Conservation (phyloP, 352 stramenopile species). For the Phytophthora pinifolia region DNA sequence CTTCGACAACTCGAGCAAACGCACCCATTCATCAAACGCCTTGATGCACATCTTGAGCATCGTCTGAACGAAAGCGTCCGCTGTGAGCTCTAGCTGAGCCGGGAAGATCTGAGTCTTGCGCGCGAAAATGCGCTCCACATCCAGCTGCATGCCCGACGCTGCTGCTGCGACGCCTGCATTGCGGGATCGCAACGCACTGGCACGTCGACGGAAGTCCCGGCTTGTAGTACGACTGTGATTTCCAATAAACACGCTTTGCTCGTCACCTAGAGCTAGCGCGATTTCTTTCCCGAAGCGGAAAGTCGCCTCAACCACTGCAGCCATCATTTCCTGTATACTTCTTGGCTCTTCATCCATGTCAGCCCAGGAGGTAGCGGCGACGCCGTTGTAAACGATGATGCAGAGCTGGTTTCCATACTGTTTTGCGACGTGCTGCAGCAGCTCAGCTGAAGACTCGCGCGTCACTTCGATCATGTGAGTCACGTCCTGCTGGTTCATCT, state of each 20-base stretch:
- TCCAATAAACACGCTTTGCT: slow-evolving; percentile 51
- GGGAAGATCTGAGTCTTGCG: slow-evolving; percentile 73
- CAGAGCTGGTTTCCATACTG: slow-evolving; percentile 64
- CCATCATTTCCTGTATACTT: slow-evolving; percentile 67
- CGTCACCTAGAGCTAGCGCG: slow-evolving; percentile 58
- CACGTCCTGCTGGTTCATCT: slow-evolving; percentile 51
- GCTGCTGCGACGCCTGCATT: slow-evolving; percentile 34
- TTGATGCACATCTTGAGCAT: slow-evolving; percentile 87
- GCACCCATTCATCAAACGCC: slow-evolving; percentile 68
- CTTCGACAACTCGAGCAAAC: slow-evolving; percentile 56
- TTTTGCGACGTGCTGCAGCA: slow-evolving; percentile 65
- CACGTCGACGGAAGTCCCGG: slow-evolving; percentile 64
- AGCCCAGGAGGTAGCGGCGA: slow-evolving; percentile 49
- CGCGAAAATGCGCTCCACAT: slow-evolving; percentile 86
- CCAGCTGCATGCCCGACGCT: slow-evolving; percentile 59
- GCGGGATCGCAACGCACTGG: slow-evolving; percentile 56
- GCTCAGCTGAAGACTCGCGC: slow-evolving; percentile 51
- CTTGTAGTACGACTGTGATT: slow-evolving; percentile 48
- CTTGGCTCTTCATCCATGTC: slow-evolving; percentile 69
- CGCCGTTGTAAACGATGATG: slow-evolving; percentile 37
- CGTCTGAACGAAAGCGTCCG: slow-evolving; percentile 59
- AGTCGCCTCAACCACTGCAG: slow-evolving; percentile 54
- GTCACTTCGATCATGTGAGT: slow-evolving; percentile 80
- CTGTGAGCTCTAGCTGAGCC: slow-evolving; percentile 43
- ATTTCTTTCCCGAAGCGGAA: slow-evolving; percentile 64